Base-by-base conservation (phyloP, 139 green algal genomes). In the Mesostigma viride region DNA sequence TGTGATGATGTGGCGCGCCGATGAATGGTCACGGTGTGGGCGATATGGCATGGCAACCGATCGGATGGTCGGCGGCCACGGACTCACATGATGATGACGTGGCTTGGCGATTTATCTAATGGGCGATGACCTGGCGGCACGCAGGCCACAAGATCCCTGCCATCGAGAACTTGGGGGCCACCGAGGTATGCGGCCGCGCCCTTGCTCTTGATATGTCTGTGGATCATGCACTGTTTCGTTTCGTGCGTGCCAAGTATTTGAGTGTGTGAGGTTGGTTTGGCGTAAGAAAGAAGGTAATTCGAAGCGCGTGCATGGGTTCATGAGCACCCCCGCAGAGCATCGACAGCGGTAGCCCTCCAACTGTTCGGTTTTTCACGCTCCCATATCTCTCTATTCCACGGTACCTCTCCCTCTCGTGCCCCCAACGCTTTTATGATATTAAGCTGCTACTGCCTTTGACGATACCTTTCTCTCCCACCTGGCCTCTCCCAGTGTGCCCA, bases 81-180 rank as follows among this genome's bases (percentile, higher is more conserved):
- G 40, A 8, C 40, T 51, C 11, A 51, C 8, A 14, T 14, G 40
- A 51, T 51, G 40, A 8, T 51, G 8, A 24, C 14, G 11, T 8
- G 14, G 40, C 14, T 51, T 51, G 40, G 40, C 11, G 40, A 51
- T 51, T 51, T 14, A 51, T 51, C 40, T 14, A 24, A 51, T 14
- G 11, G 14, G 11, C 40, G 14, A 51, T 8, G 11, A 8, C 8
- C 40, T 51, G n/a, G n/a, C n/a, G 40, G 40, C 4, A 62, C 17
- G 58, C 58, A 73, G 67, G 67, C 17, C 69, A 69, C 32, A 73
- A 73, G 27, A 73, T 73, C 22, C 24, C 58, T 32, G 60, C 69
- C 17, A 59, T 73, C 26, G 67, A 73, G 60, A 73, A 73, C 40
- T 58, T 73, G 20, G 67, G 67, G 4, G 67, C 57, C 8, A 73